Evolutionary conservation across 495 filamentous ascomycete species (phyloP), one percentile per base, ranked within the genome.

Genomic region (Aspergillus indologenus): DNA sequence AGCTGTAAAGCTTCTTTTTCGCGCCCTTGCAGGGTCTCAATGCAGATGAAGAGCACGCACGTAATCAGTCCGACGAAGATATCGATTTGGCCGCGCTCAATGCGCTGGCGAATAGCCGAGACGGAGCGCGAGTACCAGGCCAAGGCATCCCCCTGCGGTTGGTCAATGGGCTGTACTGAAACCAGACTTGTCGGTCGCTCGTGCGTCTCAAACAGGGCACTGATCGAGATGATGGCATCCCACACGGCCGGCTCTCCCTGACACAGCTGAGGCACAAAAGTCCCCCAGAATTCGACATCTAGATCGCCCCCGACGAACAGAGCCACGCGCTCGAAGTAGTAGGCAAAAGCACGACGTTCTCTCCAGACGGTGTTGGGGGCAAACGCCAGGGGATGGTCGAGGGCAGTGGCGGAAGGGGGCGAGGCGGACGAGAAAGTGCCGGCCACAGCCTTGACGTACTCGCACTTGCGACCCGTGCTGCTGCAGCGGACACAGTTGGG

Each of bases 21-120:
- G 14, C 61, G 59, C 12, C 76, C 79, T 47, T 79, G 74, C 50
- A 86, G 68, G 26, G 78, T 71, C 62, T 85, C 83, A 42, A 86
- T 80, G 62, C 81, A 85, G 15, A 85, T 78, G 49, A 84, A 86
- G 22, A 86, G 70, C 1, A 83, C 63, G 53, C 83, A 85, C 3
- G 72, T 83, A 9, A 86, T 69, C 31, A 86, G 64, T 11, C 71
- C 73, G 24, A 75, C 67, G 45, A 74, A 70, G 11, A 62, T 53
- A 47, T 75, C 71, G 6, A 68, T 51, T 3, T 43, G 50, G 11
- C 71, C 72, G 18, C 67, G 58, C 18, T 71, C 66, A 18, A 85
- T 79, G 17, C 81, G 63, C 61, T 62, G 63, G 0, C 78, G 75
- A 55, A 85, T 75, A 15, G 79, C 73, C 22, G 76, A 74, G 31